Conservation (phyloP, 176 grass and related monocot genomes). For the Bromus sterilis region DNA sequence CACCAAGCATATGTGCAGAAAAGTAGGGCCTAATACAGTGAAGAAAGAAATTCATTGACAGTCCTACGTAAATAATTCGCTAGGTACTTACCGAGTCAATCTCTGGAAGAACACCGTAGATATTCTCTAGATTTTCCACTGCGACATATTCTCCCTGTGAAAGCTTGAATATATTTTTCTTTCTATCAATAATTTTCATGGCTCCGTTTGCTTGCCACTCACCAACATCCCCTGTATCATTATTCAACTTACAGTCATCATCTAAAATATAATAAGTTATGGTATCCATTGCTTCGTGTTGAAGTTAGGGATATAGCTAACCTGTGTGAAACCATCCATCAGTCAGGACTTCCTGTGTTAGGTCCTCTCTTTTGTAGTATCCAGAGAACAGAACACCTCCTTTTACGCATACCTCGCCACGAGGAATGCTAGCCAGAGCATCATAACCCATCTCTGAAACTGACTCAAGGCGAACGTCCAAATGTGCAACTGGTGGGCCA, state of each 20-base stretch:
- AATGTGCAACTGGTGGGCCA: slow-evolving; percentile 58
- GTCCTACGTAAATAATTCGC: not conserved
- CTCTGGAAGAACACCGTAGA: slow-evolving; percentile 68
- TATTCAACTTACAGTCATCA: not conserved
- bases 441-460: slow-evolving; percentile 92
- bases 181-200: slow-evolving; percentile 95
- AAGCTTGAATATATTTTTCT: slow-evolving; percentile 99
- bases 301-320: slow-evolving; percentile 28
- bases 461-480: slow-evolving; percentile 73
- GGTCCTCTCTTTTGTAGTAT: slow-evolving; percentile 87
- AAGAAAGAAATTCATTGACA: not conserved
- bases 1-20: not conserved
- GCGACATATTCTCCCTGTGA: slow-evolving; percentile 96
- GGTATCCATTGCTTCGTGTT: not conserved
- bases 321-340: slow-evolving; percentile 99
- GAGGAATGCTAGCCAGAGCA: slow-evolving; percentile 51
- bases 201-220: slow-evolving; percentile 84
- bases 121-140: slow-evolving; percentile 91
- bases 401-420: slow-evolving; percentile 81
- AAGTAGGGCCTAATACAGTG: not conserved
- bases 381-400: slow-evolving; percentile 76
- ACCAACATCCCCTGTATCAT: slow-evolving; percentile 75
- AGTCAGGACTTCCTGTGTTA: slow-evolving; percentile 66
- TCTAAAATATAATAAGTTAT: not conserved
- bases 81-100: slow-evolving; percentile 62